Conservation (phyloP, 768 basidiomycete species). For the Lactarius trivialis region DNA sequence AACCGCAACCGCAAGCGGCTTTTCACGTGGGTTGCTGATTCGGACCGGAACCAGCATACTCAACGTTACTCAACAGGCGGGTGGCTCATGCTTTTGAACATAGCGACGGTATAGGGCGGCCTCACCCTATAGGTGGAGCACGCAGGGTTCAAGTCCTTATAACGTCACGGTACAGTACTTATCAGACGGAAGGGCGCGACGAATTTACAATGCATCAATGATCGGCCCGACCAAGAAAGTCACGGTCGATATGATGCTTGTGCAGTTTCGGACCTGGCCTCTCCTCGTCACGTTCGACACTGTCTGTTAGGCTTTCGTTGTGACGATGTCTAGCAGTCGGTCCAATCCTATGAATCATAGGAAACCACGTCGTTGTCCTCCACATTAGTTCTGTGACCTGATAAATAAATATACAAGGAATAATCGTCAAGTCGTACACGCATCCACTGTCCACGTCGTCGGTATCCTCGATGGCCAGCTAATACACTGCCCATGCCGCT, state of each 20-base stretch:
- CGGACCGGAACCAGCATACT: background rate
- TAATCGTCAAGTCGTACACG: background rate
- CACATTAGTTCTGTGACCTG: background rate
- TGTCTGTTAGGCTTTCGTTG: no score
- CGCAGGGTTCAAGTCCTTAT: no score
- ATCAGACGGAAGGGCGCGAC: no score
- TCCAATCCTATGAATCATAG: background rate
- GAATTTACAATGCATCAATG: no score
- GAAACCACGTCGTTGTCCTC: background rate
- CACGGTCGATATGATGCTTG: no score
- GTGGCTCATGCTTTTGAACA: no score
- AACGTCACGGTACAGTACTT: no score
- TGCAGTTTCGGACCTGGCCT: background rate
- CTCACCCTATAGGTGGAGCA: no score
- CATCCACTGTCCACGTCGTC: background rate
- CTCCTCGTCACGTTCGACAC: background rate
- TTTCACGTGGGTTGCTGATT: background rate
- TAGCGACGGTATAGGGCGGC: no score
- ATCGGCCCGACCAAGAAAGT: no score
- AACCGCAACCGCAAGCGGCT: background rate
- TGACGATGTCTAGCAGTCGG: background rate
- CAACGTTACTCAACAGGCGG: no score
- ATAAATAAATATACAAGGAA: background rate
- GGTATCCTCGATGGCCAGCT: background rate
- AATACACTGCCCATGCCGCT: slow-evolving; percentile 19